Conservation (phyloP, 2,329 filamentous ascomycete genomes). For the Teratosphaeria epicoccoides region DNA sequence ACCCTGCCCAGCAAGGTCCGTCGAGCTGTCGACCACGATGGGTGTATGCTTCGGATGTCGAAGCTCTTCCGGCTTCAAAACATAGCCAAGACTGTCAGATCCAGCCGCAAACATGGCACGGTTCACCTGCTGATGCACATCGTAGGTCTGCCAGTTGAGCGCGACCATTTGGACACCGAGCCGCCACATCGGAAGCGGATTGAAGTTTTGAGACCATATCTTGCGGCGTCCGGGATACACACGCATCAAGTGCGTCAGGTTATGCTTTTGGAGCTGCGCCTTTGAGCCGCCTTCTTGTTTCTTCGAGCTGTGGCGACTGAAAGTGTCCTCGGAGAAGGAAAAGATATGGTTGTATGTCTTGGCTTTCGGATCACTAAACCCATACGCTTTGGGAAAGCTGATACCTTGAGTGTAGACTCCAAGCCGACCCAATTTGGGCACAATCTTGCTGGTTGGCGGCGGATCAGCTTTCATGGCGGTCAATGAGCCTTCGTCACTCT, state of each 20-base stretch:
- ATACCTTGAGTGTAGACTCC: slow-evolving; percentile 69
- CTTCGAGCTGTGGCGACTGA: slow-evolving; percentile 68
- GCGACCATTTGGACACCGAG: slow-evolving; percentile 96
- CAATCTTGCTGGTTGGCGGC: slow-evolving; percentile 68
- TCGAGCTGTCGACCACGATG: slow-evolving; percentile 38
- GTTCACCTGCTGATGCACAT: slow-evolving; percentile 90
- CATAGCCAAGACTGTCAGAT: slow-evolving; percentile 78
- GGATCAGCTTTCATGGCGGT: slow-evolving; percentile 50
- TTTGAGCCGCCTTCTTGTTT: slow-evolving; percentile 56
- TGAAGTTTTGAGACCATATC: slow-evolving; percentile 83
- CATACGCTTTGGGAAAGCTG: slow-evolving; percentile 55
- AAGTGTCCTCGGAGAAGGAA: slow-evolving; percentile 84
- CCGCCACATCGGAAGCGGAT: slow-evolving; percentile 87
- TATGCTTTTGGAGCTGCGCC: slow-evolving; percentile 73
- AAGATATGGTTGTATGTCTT: slow-evolving; percentile 90
- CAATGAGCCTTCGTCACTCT: slow-evolving; percentile 57
- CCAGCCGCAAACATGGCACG: slow-evolving; percentile 95
- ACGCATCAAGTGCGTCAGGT: slow-evolving; percentile 81
- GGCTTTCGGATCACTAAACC: slow-evolving; percentile 67
- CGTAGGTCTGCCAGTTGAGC: slow-evolving; percentile 96
- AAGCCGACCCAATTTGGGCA: slow-evolving; percentile 69
- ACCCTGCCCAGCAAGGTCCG: slow-evolving; percentile 39
- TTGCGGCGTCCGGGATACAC: slow-evolving; percentile 82
- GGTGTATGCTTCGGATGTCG: slow-evolving; percentile 54
- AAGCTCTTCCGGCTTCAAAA: slow-evolving; percentile 81